Base-by-base conservation (phyloP, 140 eudicot species). In the Oenanthe javanica region DNA sequence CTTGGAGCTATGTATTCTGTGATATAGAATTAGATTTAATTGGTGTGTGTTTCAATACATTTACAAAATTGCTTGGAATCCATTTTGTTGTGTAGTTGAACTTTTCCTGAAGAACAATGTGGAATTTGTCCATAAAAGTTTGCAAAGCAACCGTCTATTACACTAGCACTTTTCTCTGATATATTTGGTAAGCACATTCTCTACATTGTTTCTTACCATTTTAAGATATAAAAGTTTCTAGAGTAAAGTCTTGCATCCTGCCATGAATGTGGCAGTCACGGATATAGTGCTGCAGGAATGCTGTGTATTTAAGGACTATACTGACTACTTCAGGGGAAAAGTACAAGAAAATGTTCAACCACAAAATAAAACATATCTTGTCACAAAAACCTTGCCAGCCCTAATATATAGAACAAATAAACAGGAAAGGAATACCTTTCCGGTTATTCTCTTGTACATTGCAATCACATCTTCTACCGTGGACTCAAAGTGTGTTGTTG, bases 401-500 rank as follows among this genome's bases (percentile, higher is more conserved):
- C 31, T 27, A 21, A 21, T 13, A 11, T 7, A 9, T 42, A 1
- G 6, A 0, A 50, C 21, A 23, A 45, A 42, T 27, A 31, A 71
- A 71, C 8, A 3, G 67, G 19, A 50, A 78, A 67, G 54, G 55
- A 27, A 80, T 82, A 91, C 96, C 96, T 91, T 91, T 82, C 93
- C 96, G 7, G 96, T 91, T 80, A 91, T 91, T 71, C 84, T 79
- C 79, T 84, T 87, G 88, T 91, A 91, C 90, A 91, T 87, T 77
- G 84, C 84, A 48, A 90, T 88, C 89, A 90, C 95, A 85, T 90
- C 95, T 72, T 83, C 66, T 66, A 90, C 92, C 13, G 96, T 91
- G 57, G 93, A 83, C 93, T 91, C 96, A 79, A 91, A 91, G 85
- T 91, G 96, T 12, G 96, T 91, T 25, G 96, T 87, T 45, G 96